Conservation (phyloP, 2,329 filamentous ascomycete species). For the Huntiella bhutanensis region DNA sequence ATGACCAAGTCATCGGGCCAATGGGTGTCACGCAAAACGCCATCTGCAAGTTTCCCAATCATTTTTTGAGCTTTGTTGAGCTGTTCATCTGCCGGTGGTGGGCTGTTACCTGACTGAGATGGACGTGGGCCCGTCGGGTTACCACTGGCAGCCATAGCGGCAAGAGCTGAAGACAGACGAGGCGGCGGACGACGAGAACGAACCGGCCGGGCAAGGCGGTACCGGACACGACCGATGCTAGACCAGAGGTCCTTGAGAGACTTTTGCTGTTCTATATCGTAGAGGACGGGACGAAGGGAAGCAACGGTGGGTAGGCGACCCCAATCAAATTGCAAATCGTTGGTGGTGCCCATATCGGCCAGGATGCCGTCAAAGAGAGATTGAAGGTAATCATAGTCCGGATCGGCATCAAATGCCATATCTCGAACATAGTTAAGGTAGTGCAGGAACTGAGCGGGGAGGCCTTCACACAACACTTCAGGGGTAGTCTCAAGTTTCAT, state of each 20-base stretch:
- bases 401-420: conserved; percentile 5
- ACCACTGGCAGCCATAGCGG: neutral
- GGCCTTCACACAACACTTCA: conserved; percentile 3
- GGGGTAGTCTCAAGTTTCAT: conserved; percentile 6
- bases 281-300: conserved; percentile 7
- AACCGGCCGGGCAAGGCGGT: conserved; percentile 3
- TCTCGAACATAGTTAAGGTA: conserved; percentile 8
- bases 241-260: conserved; percentile 5
- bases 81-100: conserved; percentile 8
- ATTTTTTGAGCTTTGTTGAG: conserved; percentile 9
- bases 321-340: conserved; percentile 9
- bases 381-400: conserved; percentile 9
- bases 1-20: conserved; percentile 5
- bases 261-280: conserved; percentile 1
- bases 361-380: conserved; percentile 5
- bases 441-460: conserved; percentile 8
- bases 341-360: conserved; percentile 1
- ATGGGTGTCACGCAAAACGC: conserved; percentile 5
- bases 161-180: neutral
- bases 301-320: conserved; percentile 1
- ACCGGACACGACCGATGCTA: conserved; percentile 4
- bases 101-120: neutral
- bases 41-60: conserved; percentile 5
- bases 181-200: conserved; percentile 2
- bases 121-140: neutral